A percentile compares a stretch with the other conserved stretches of the same genome.
Evolutionary conservation across 768 basidiomycete species (phyloP).

Genomic region (Suillus spraguei): DNA sequence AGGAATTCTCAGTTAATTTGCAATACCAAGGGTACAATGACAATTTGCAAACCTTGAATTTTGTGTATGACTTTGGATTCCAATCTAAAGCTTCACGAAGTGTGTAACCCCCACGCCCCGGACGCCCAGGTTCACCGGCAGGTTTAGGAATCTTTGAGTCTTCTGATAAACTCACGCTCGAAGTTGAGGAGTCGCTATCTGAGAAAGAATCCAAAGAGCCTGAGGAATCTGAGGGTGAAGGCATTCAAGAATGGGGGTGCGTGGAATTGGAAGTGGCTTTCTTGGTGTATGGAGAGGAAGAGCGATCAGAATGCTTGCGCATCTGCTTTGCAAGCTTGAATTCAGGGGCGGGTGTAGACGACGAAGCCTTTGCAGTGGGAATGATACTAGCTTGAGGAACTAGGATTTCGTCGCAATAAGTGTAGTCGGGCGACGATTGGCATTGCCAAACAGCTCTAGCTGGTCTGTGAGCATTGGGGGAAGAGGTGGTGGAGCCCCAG

Average conservation of each 20-base stretch:
- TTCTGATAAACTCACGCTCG: too few relatives aligned
- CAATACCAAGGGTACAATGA: not conserved
- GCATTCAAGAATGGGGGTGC: too few relatives aligned
- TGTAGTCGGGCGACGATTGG: not conserved
- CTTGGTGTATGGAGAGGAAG: too few relatives aligned
- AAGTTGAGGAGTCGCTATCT: too few relatives aligned
- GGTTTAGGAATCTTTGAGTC: too few relatives aligned
- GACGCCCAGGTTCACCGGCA: too few relatives aligned
- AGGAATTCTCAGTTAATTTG: not conserved
- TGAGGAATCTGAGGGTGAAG: too few relatives aligned
- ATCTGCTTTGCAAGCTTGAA: not conserved
- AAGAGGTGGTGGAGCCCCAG: not conserved
- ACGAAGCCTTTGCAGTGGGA: not conserved
- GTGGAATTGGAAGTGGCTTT: too few relatives aligned
- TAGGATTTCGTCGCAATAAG: conserved; percentile 10
- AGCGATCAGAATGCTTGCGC: not conserved
- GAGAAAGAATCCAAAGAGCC: too few relatives aligned
- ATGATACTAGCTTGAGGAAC: not conserved
- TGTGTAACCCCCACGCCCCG: too few relatives aligned
- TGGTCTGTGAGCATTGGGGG: conserved; percentile 10
- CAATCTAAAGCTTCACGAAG: too few relatives aligned
- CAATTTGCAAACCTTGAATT: conserved; percentile 24
- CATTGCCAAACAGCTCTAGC: conserved; percentile 4
- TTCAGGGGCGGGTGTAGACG: not conserved
- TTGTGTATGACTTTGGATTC: conserved; percentile 14